Percentiles rank a stretch among this genome's conserved stretches.
These are phyloP conservation scores for Glycine latifolia DNA, from an alignment of 306 rosid species.

Conservation along the genomic window DNA sequence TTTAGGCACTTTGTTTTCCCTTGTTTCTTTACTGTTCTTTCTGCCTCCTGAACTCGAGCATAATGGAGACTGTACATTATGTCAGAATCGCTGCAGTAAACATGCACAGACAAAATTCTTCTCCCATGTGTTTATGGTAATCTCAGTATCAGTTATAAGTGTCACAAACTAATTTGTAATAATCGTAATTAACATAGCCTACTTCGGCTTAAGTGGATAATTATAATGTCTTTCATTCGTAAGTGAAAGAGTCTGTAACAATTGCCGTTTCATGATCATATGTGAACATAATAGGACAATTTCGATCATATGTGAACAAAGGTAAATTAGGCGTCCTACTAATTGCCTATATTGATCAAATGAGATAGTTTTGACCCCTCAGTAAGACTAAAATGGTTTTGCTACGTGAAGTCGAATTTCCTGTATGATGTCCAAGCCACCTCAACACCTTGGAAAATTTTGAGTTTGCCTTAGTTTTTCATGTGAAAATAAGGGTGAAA, in stretches of 20 bases:
- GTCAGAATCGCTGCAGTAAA: constrained; percentile 36
- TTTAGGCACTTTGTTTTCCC: background rate
- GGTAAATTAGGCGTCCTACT: too few relatives aligned
- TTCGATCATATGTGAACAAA: too few relatives aligned
- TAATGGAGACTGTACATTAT: constrained; percentile 50
- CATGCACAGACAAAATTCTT: constrained; percentile 32
- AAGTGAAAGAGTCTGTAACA: background rate
- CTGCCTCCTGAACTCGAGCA: constrained; percentile 6
- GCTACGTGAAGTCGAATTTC: too few relatives aligned
- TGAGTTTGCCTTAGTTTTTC: too few relatives aligned
- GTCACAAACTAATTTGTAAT: background rate
- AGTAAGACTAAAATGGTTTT: too few relatives aligned
- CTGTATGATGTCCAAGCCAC: too few relatives aligned
- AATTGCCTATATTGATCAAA: too few relatives aligned
- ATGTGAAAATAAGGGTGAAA: background rate
- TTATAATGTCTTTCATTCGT: background rate
- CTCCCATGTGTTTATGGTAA: constrained; percentile 11
- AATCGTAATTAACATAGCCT: background rate
- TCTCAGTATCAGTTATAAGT: background rate
- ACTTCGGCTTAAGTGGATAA: background rate
- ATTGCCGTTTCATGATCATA: background rate
- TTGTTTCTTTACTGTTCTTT: constrained; percentile 7
- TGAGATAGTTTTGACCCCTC: too few relatives aligned
- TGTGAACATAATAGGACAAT: too few relatives aligned
- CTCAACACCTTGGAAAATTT: too few relatives aligned